Base-by-base conservation (phyloP, 768 basidiomycete species). In the Cyathus striatus region DNA sequence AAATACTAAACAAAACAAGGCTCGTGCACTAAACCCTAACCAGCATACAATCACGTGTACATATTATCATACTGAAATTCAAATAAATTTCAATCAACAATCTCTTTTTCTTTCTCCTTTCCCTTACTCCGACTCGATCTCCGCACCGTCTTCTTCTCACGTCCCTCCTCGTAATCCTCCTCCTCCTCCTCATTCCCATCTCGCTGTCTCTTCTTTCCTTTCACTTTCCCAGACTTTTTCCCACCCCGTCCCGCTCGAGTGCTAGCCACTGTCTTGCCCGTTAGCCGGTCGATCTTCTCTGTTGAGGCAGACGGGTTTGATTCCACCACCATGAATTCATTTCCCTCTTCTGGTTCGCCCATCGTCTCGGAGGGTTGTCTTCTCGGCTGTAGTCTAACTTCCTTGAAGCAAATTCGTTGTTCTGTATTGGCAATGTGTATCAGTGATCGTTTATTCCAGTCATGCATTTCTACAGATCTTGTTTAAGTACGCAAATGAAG, bases 381-480 rank as follows among this genome's bases (percentile, higher is more conserved):
- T 48, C 71, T 78, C 13, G 67, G 64, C 23, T 68, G 66, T 32
- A 88, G 64, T 22, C 79, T 76, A 3, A 88, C 81, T 55, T 86
- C 81, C 46, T 73, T 76, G 63, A 90, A 90, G n/a, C 70, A 72
- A 41, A 89, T 76, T 6, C 88, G 80, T 47, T 79, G 76, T 45
- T 79, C 77, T 0, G 83, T 81, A 34, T 70, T 79, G n/a, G 73
- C 72, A 5, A 84, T 63, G 49, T 81, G 79, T 2, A 61, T 55
- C 9, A 86, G 63, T 3, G 72, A 63, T 22, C 75, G 73, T 52
- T 73, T 81, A 39, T 61, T 68, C 39, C 67, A 63, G 36, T 80
- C 76, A 12, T 63, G 52, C 9, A 65, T 62, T 45, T 78, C 81
- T 54, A 43, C 40, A 7, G 38, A 34, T 38, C 17, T 23, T 6